phyloP scores from a whole-genome alignment of 345 rosid genomes.

The rapeseed (Brassica napus) region DNA sequence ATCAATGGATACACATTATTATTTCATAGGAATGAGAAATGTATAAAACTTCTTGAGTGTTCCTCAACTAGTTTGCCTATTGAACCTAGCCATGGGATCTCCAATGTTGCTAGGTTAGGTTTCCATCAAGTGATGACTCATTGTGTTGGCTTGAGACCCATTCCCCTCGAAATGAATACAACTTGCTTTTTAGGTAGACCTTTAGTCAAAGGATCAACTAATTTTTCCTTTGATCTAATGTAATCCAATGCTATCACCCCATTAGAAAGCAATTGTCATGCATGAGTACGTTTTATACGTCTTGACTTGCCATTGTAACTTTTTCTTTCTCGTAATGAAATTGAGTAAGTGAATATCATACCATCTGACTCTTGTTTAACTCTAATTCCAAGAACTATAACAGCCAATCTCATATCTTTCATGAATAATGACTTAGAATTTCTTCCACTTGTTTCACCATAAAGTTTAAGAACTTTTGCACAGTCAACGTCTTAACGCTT shows the following conservation, averaged over 20 bases:
- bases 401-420: no score
- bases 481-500: no score
- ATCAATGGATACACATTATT: no score
- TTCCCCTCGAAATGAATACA: not conserved
- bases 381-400: no score
- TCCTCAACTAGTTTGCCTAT: not conserved
- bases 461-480: no score
- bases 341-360: no score
- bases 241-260: not conserved
- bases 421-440: no score
- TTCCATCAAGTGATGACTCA: not conserved
- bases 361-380: no score
- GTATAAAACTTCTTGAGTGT: not conserved
- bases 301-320: not conserved
- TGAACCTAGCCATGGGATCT: not conserved
- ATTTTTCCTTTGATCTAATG: not conserved
- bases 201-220: slow-evolving; percentile 7
- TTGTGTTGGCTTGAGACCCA: not conserved
- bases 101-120: not conserved
- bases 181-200: not conserved
- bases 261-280: not conserved
- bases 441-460: no score
- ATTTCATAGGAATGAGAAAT: no score
- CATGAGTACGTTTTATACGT: not conserved
- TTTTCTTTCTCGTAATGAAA: no score